Conservation (phyloP, 192 early-diverging fungal species). For the Linnemannia zychae region DNA sequence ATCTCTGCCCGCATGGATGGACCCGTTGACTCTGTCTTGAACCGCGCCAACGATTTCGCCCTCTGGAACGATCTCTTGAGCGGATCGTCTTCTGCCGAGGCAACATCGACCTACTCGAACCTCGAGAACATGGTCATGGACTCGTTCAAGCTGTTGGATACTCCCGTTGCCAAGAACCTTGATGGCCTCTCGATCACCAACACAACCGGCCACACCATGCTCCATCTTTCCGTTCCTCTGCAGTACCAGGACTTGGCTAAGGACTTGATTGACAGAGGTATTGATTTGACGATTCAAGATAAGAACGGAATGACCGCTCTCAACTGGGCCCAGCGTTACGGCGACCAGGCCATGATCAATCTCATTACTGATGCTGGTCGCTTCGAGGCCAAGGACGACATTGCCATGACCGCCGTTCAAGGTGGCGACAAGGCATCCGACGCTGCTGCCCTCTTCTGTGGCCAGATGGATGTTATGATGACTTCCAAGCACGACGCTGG, state of each 20-base stretch:
- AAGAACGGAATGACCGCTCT: slow-evolving; percentile 70
- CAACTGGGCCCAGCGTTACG: slow-evolving; percentile 28
- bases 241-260: slow-evolving; percentile 61
- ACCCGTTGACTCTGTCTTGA: slow-evolving; percentile 36
- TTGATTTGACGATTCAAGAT: slow-evolving; percentile 61
- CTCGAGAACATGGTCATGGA: slow-evolving; percentile 52
- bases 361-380: slow-evolving; percentile 4
- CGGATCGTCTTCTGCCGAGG: background rate
- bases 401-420: background rate
- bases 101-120: background rate
- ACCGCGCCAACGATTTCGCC: slow-evolving; percentile 41
- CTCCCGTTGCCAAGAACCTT: slow-evolving; percentile 8
- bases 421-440: background rate
- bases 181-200: slow-evolving; percentile 40
- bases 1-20: slow-evolving; percentile 42
- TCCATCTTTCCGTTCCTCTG: slow-evolving; percentile 74
- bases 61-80: slow-evolving; percentile 48
- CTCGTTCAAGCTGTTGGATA: slow-evolving; percentile 44
- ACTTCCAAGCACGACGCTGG: background rate
- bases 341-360: slow-evolving; percentile 9
- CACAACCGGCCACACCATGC: slow-evolving; percentile 66
- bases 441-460: too few species aligned
- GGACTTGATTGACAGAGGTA: slow-evolving; percentile 63
- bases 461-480: background rate
- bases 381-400: background rate